These are phyloP conservation scores for Fusarium torulosum DNA, from an alignment of 2,329 filamentous ascomycete species.

Conservation along the genomic window DNA sequence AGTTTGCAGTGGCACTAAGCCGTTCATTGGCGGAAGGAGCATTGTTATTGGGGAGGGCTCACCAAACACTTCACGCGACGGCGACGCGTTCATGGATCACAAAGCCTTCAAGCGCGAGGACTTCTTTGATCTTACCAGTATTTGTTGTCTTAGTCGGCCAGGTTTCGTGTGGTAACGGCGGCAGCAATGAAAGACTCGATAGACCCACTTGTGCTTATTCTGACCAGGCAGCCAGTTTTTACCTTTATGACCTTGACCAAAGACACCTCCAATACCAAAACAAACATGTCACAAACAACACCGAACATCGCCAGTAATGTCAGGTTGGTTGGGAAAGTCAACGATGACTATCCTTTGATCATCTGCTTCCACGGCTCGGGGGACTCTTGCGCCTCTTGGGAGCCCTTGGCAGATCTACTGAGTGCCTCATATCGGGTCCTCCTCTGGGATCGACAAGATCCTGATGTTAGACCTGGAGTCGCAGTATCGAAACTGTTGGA, in stretches of 20 bases:
- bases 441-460: constrained; percentile 29
- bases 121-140: too few relatives aligned
- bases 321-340: background rate
- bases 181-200: background rate
- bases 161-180: background rate
- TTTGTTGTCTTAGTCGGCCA: too few relatives aligned
- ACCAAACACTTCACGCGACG: too few relatives aligned
- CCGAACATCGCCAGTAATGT: background rate
- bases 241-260: background rate
- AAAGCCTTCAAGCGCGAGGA: too few relatives aligned
- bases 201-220: background rate
- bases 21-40: too few relatives aligned
- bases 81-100: too few relatives aligned
- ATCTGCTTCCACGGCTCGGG: constrained; percentile 43
- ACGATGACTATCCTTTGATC: constrained; percentile 17
- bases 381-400: constrained; percentile 38
- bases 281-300: background rate
- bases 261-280: background rate
- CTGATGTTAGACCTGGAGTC: constrained; percentile 3
- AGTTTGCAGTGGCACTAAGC: too few relatives aligned
- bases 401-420: constrained; percentile 16
- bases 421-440: constrained; percentile 16
- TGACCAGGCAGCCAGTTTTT: background rate
- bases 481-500: constrained; percentile 1
- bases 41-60: too few relatives aligned